These are phyloP conservation scores for Chlamydomonas sp. DNA, from an alignment of 139 green algal species.

Conservation along the genomic window DNA sequence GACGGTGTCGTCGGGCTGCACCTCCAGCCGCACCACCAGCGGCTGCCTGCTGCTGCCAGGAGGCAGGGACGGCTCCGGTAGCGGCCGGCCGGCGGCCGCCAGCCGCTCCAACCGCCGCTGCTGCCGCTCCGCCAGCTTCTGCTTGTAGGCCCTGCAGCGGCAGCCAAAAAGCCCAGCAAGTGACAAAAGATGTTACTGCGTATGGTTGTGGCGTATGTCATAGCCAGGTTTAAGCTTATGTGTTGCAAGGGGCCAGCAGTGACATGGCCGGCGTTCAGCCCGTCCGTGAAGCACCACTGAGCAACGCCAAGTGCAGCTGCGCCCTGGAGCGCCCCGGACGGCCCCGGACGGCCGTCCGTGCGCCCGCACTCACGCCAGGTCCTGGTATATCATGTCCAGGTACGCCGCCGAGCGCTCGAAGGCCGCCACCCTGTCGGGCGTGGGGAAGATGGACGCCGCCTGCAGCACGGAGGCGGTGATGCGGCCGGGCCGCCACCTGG, in stretches of 20 bases:
- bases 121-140: conserved; percentile 33
- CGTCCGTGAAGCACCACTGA: no score
- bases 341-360: not conserved
- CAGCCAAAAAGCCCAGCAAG: no score
- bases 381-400: conserved; percentile 42
- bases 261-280: no score
- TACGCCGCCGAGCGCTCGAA: conserved; percentile 52
- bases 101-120: not conserved
- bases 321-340: not conserved
- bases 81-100: not conserved
- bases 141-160: conserved; percentile 4
- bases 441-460: conserved; percentile 49
- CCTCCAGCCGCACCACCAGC: not conserved
- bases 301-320: no score
- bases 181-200: no score
- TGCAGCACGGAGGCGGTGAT: conserved; percentile 33
- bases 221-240: no score
- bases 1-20: conserved; percentile 25
- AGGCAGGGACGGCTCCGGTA: not conserved
- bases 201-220: no score
- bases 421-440: conserved; percentile 3
- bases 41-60: conserved; percentile 7
- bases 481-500: conserved; percentile 12
- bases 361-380: conserved; percentile 11
- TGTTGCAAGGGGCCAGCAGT: no score